Evolutionary conservation across 495 filamentous ascomycete species (phyloP), one percentile per base, ranked within the genome.

Genomic region (Baudoinia panamericana): DNA sequence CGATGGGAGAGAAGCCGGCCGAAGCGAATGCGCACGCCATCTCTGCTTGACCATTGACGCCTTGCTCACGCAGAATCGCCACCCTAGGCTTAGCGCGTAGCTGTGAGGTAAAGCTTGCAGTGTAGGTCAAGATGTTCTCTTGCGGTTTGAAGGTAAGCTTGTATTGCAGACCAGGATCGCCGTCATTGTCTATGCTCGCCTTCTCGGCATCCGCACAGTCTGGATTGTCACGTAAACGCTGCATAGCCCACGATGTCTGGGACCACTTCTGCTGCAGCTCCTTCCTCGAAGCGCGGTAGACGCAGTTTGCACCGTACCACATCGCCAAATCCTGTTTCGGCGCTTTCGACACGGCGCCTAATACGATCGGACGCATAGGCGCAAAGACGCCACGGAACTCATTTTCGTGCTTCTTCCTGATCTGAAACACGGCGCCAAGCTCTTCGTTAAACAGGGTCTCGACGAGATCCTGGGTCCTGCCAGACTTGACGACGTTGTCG

Each of bases 21-120:
- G 73, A 75, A 54, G 80, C 75, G 72, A 97, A 97, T 39, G 87
- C 87, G 48, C 92, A 96, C 4, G 90, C 90, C 82, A 97, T 96
- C 58, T 97, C 90, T 13, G 84, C 77, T 53, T 95, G 78, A 25
- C 86, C 84, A 63, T 97, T 96, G 47, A 92, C 81, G 52, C 90
- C 90, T 61, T 95, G 84, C 56, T 96, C 90, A 49, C 92, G 69
- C 12, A 97, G 75, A 52, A 97, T 94, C 25, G 90, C 90, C 22
- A 97, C 88, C 22, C 81, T 75, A 4, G 92, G 92, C 49, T 68
- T 75, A 51, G 75, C 75, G 53, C 63, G 67, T 57, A 90, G 78
- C 39, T 75, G 71, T n/a, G 73, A 70, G 31, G 90, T 67, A 41
- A 78, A 72, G 28, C 76, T 73, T n/a, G 71, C 66, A 41, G 70